These are phyloP conservation scores for Verticillium dahliae DNA, from an alignment of 2,329 filamentous ascomycete species.

Conservation along the genomic window DNA sequence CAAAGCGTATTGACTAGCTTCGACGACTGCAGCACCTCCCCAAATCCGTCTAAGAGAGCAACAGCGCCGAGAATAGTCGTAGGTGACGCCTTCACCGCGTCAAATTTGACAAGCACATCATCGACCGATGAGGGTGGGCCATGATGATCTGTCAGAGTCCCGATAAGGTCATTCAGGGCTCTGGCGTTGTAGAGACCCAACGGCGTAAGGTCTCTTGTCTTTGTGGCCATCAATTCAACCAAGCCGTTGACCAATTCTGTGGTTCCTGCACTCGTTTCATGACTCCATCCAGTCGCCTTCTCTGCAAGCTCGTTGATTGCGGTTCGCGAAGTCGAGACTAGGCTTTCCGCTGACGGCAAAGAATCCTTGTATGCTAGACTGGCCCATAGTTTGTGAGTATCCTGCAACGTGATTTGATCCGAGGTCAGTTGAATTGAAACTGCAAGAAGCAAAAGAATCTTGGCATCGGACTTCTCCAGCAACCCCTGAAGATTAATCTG, in stretches of 20 bases:
- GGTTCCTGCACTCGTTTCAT: slow-evolving; percentile 21
- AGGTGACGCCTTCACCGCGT: slow-evolving; percentile 38
- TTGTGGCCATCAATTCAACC: slow-evolving; percentile 35
- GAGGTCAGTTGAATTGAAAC: slow-evolving; percentile 44
- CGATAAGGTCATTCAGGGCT: slow-evolving; percentile 42
- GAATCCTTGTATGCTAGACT: slow-evolving; percentile 27
- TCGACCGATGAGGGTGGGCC: slow-evolving; percentile 39
- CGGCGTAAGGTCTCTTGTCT: slow-evolving; percentile 33
- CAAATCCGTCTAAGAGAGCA: slow-evolving; percentile 45
- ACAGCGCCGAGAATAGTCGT: slow-evolving; percentile 40
- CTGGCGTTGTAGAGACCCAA: slow-evolving; percentile 46
- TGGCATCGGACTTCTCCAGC: slow-evolving; percentile 34
- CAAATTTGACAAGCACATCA: slow-evolving; percentile 36
- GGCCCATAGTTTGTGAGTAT: slow-evolving; percentile 39
- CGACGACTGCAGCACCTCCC: slow-evolving; percentile 40
- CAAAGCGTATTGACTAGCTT: slow-evolving; percentile 45
- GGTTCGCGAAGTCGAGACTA: slow-evolving; percentile 33
- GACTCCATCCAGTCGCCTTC: slow-evolving; percentile 29
- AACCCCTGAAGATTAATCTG: slow-evolving; percentile 31
- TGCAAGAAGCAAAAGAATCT: slow-evolving; percentile 44
- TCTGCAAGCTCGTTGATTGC: slow-evolving; percentile 26
- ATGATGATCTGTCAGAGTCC: slow-evolving; percentile 37
- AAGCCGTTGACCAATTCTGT: slow-evolving; percentile 33
- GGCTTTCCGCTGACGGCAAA: slow-evolving; percentile 31
- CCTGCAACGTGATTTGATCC: slow-evolving; percentile 45